Base-by-base conservation (phyloP, 2,329 filamentous ascomycete genomes). In the Clarireedia monteithiana region DNA sequence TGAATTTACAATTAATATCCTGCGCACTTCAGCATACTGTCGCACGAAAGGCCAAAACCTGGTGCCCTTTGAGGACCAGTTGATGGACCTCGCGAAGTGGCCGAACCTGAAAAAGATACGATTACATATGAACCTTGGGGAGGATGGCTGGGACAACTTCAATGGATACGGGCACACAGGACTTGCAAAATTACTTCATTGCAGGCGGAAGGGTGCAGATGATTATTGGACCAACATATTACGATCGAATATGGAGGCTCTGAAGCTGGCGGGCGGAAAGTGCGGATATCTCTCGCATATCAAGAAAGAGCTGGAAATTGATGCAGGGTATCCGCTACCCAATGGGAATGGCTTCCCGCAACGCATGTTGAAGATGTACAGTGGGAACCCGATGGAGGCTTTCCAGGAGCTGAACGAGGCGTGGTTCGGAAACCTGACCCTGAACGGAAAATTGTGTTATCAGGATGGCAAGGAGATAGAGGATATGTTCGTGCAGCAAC, bases 271-370 rank as follows among this genome's bases (percentile, higher is more conserved):
- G 15, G 52, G 52, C 1, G 45, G 52, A 14, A 54, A 42, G 39
- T 15, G 44, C 36, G 52, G 52, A 3, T 54, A 49, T 23, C 17
- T 54, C 10, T 54, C 52, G 26, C 52, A 54, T n/a, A 17, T 54
- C 23, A 49, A 42, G 36, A 54, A 49, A 24, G 52, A 54, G 10
- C 44, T 54, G 26, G 52, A 54, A n/a, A 42, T 54, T 34, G 48
- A 54, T 27, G 49, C 52, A 7, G 52, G 52, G 2, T 54, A 47
- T 36, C 45, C 45, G 39, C 45, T 54, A 34, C 52, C 52, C 4
- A 54, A 54, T 34, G 45, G 52, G 12, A 54, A 54, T 23, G 52
- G 52, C 12, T 54, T 54, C 26, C 52, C 52, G 27, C 52, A 54
- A 24, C 46, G 52, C 15, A 54, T 54, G 52, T 7, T 54, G 4